Evolutionary conservation across 2,329 filamentous ascomycete species (phyloP), one percentile per base, ranked within the genome.

Genomic region (Pochonia chlamydosporia): DNA sequence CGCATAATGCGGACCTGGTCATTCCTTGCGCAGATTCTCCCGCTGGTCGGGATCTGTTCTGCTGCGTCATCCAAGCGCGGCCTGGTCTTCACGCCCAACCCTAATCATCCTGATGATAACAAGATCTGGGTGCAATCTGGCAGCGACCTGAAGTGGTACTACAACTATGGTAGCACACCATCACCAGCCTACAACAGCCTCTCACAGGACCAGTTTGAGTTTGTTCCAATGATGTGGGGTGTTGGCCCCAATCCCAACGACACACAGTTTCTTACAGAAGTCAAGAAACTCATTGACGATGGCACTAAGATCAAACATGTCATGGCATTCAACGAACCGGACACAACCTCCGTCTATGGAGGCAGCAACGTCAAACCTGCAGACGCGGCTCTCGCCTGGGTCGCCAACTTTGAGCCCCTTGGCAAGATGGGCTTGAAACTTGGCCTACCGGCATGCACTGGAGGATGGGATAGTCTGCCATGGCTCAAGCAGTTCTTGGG

Each of bases 201-300:
- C 25, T 56, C 73, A 0, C 77, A 83, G 55, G 67, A 71, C 13
- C 64, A 73, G 13, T 79, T 92, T 55, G 75, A 87, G 62, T 93
- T 89, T 63, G 82, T 92, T 1, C 87, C 88, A 43, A 89, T 90
- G 87, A 77, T 90, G 50, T 92, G 84, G 84, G 85, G 85, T 26
- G 70, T 78, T 9, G 67, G 71, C 3, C 49, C 64, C 11, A 60
- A 73, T 48, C 62, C 68, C 24, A 67, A 71, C 47, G 74, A 79
- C 59, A 81, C 75, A 0, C 70, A 73, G 1, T 91, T 91, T 63
- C 71, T 82, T 35, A 66, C 74, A 47, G 69, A 74, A 2, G 78
- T 92, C 33, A 75, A 72, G 56, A 52, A 56, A 1, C 71, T 84
- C 44, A 73, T 88, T 46, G 56, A 59, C 9, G 49, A 63, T 33